phyloP scores from a whole-genome alignment of 129 eudicot species.

The Saussurea involucrata region DNA sequence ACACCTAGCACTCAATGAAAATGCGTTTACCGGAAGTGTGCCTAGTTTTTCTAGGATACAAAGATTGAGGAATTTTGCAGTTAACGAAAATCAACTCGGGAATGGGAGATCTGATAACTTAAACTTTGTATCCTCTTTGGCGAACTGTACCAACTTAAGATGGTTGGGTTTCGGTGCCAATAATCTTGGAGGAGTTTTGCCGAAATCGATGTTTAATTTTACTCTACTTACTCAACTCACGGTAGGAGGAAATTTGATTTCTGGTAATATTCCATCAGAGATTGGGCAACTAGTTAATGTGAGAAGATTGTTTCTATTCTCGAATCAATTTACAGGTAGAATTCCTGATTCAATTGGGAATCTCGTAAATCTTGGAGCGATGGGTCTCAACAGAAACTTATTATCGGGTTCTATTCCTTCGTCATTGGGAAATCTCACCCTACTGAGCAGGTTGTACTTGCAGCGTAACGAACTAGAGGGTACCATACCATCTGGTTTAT shows the following conservation, averaged over 20 bases:
- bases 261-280: conserved; percentile 10
- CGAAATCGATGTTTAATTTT: not conserved
- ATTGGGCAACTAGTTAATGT: conserved; percentile 8
- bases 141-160: not conserved
- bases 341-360: not conserved
- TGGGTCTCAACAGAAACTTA: not conserved
- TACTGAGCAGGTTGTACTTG: not conserved
- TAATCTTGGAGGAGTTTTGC: conserved; percentile 16
- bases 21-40: not conserved
- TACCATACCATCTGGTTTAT: not conserved
- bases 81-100: not conserved
- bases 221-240: not conserved
- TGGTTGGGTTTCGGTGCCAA: not conserved
- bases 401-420: not conserved
- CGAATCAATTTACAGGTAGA: not conserved
- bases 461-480: conserved; percentile 7
- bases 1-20: not conserved
- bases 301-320: not conserved
- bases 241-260: not conserved
- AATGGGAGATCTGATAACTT: not conserved
- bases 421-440: conserved; percentile 14
- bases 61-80: not conserved
- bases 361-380: not conserved
- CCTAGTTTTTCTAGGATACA: not conserved
- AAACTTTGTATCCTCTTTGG: not conserved